Conservation (phyloP, 2,329 filamentous ascomycete species). For the Penicillium expansum region DNA sequence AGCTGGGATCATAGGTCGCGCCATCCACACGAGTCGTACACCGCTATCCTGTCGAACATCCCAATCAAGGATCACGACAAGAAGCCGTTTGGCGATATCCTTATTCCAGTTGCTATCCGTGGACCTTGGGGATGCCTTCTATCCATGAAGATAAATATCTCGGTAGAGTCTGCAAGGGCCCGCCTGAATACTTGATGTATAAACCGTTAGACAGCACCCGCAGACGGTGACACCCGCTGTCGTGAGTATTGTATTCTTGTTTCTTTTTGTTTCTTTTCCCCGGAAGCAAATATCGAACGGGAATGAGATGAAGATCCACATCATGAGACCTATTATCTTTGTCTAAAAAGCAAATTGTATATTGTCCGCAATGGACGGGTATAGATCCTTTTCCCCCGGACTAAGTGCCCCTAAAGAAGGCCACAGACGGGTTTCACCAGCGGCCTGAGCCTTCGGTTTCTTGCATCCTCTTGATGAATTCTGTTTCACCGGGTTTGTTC, state of each 20-base stretch:
- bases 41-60: constrained; percentile 23
- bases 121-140: constrained; percentile 6
- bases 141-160: constrained; percentile 15
- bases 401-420: constrained; percentile 8
- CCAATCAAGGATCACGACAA: constrained; percentile 15
- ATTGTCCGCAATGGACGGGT: neutral
- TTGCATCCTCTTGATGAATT: constrained; percentile 17
- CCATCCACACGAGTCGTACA: constrained; percentile 21
- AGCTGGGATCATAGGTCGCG: constrained; percentile 2
- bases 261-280: neutral
- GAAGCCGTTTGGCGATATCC: constrained; percentile 9
- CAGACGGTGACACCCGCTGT: constrained; percentile 15
- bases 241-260: neutral
- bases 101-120: constrained; percentile 6
- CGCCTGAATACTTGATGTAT: constrained; percentile 23
- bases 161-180: constrained; percentile 25
- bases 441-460: constrained; percentile 24
- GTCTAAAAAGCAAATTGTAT: neutral
- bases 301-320: neutral
- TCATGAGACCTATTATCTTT: neutral
- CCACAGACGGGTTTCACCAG: constrained; percentile 21
- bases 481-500: constrained; percentile 9
- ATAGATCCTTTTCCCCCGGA: constrained; percentile 16
- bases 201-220: constrained; percentile 16
- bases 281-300: constrained; percentile 2